These are phyloP conservation scores for Solanum bulbocastanum DNA, from an alignment of 257 asterid genomes.

Conservation along the genomic window DNA sequence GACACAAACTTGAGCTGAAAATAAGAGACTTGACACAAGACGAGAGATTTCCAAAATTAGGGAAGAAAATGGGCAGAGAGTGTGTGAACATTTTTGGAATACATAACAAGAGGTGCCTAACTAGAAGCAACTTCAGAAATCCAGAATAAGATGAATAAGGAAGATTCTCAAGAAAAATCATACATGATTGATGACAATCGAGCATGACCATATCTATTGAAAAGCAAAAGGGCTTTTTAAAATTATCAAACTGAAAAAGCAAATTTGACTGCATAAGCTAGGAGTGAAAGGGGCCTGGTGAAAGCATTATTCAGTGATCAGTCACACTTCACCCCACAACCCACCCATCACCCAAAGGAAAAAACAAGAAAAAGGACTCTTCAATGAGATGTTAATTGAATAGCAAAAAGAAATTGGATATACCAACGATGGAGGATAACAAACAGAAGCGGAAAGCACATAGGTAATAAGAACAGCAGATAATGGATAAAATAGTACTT, in stretches of 20 bases:
- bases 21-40: not conserved
- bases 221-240: not conserved
- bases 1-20: not conserved
- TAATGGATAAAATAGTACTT: conserved; percentile 23
- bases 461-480: not conserved
- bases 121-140: not conserved
- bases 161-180: not conserved
- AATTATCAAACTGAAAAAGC: not conserved
- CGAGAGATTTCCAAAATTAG: not conserved
- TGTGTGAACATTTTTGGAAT: not conserved
- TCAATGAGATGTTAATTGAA: not conserved
- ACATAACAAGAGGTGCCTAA: not conserved
- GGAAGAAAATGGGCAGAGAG: not conserved
- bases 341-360: not conserved
- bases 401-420: not conserved
- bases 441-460: not conserved
- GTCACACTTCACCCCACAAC: not conserved
- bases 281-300: not conserved
- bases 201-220: not conserved
- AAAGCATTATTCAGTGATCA: not conserved
- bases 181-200: not conserved
- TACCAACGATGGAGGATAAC: not conserved
- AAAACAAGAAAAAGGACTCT: not conserved
- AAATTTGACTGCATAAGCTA: not conserved
- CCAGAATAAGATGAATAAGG: not conserved